A percentile compares a stretch with the other conserved stretches of the same genome.
These are phyloP conservation scores for Cerioporus squamosus DNA, from an alignment of 1,284 basidiomycete species.

Conservation along the genomic window DNA sequence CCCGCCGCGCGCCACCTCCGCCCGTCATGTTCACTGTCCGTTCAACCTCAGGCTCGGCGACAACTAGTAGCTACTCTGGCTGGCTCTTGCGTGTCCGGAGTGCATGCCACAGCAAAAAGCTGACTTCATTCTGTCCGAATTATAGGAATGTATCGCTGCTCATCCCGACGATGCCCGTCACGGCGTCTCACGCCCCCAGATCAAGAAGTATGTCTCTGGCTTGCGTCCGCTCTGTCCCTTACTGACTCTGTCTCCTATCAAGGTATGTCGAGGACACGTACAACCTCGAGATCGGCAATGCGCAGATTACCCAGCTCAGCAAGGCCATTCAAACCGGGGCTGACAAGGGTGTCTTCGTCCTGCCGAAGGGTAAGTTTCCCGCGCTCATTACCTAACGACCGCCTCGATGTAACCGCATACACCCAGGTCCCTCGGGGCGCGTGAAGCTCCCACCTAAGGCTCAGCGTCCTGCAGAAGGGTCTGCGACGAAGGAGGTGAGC, in stretches of 20 bases:
- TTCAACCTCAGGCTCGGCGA: conserved; percentile 12
- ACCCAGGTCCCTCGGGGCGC: conserved; percentile 72
- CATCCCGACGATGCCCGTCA: conserved; percentile 79
- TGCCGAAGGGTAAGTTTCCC: conserved; percentile 78
- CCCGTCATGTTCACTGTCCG: conserved; percentile 26
- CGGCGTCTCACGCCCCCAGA: conserved; percentile 89
- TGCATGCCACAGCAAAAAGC: neutral
- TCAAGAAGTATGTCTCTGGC: conserved; percentile 78
- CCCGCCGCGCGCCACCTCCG: conserved; percentile 37
- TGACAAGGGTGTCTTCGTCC: conserved; percentile 79
- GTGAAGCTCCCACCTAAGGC: conserved; percentile 84
- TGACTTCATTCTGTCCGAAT: conserved; percentile 12
- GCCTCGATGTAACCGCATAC: conserved; percentile 10
- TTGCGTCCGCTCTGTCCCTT: conserved; percentile 1
- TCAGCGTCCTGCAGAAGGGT: conserved; percentile 48
- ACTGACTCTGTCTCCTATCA: conserved; percentile 10
- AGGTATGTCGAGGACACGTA: conserved; percentile 82
- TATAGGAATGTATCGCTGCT: conserved; percentile 80
- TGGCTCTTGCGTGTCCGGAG: neutral
- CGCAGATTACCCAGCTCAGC: conserved; percentile 82
- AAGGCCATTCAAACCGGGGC: conserved; percentile 82
- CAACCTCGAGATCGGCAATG: conserved; percentile 76
- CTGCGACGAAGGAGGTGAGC: conserved; percentile 71
- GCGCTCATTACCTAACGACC: conserved; percentile 4
- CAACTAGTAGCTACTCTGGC: neutral